Percentiles rank a stretch among this genome's conserved stretches.
These are phyloP conservation scores for Apostasia shenzhenica DNA, from an alignment of 106 monocot genomes.

Conservation along the genomic window DNA sequence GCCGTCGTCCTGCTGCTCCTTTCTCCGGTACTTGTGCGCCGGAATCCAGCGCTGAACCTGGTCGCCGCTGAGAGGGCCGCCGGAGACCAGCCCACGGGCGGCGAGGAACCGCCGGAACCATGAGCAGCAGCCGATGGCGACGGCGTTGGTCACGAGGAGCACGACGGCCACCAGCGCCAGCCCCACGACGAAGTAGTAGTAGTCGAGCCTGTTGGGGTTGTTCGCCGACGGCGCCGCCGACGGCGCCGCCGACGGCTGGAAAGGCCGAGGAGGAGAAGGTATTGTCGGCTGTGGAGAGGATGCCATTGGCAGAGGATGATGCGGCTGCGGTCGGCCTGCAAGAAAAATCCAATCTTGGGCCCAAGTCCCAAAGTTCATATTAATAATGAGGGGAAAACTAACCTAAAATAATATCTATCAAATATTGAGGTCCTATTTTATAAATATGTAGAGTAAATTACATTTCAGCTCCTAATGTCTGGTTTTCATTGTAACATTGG, in stretches of 20 bases:
- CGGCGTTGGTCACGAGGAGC: slow-evolving; percentile 5
- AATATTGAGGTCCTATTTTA: too few species aligned
- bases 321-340: too few species aligned
- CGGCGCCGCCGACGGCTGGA: not conserved
- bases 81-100: not conserved
- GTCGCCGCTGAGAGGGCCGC: not conserved
- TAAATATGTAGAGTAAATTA: too few species aligned
- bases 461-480: too few species aligned
- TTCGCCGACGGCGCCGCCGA: not conserved
- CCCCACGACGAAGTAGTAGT: slow-evolving; percentile 9
- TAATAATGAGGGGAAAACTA: too few species aligned
- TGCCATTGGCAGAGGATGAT: too few species aligned
- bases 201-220: not conserved
- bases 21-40: not conserved
- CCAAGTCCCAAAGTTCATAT: too few species aligned
- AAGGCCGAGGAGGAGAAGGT: too few species aligned
- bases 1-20: not conserved
- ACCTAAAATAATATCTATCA: too few species aligned
- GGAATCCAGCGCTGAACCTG: not conserved
- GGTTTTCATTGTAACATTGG: too few species aligned
- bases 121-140: slow-evolving; percentile 9
- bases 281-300: too few species aligned
- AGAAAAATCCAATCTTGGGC: too few species aligned
- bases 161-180: slow-evolving; percentile 1
- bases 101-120: slow-evolving; percentile 1